These are phyloP conservation scores for Posidonia australis DNA, from an alignment of 106 monocot genomes.

Conservation along the genomic window DNA sequence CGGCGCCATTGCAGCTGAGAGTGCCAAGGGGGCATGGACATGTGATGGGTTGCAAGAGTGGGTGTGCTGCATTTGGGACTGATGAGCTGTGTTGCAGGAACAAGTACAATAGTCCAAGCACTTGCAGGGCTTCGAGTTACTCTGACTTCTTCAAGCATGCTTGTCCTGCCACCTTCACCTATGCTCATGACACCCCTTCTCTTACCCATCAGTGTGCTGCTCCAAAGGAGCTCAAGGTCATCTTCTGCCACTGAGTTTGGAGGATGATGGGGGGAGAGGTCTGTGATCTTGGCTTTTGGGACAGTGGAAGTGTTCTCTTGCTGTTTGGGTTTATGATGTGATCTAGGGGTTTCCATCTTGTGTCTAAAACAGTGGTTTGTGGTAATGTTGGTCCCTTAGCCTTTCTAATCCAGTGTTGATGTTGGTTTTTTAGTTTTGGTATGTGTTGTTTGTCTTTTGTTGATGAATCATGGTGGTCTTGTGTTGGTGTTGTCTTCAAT, in stretches of 20 bases:
- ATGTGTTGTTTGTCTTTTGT: too few relatives aligned
- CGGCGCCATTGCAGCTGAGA: slow-evolving; percentile 44
- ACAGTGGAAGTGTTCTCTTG: too few relatives aligned
- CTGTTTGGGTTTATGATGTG: too few relatives aligned
- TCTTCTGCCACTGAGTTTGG: slow-evolving; percentile 93
- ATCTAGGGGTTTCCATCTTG: too few relatives aligned
- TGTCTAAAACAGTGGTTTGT: too few relatives aligned
- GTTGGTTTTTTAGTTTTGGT: too few relatives aligned
- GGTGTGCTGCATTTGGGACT: slow-evolving; percentile 59
- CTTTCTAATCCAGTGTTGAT: too few relatives aligned
- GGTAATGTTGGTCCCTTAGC: too few relatives aligned
- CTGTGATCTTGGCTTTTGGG: too few relatives aligned
- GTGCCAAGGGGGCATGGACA: slow-evolving; percentile 9
- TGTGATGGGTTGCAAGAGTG: slow-evolving; percentile 84
- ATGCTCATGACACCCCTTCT: slow-evolving; percentile 78
- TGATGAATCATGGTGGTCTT: too few relatives aligned
- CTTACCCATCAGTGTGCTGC: slow-evolving; percentile 58
- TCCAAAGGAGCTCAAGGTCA: slow-evolving; percentile 87
- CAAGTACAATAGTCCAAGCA: slow-evolving; percentile 2
- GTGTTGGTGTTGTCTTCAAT: too few relatives aligned
- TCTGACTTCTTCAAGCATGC: slow-evolving; percentile 25
- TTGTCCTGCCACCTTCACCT: slow-evolving; percentile 80
- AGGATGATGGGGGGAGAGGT: too few relatives aligned
- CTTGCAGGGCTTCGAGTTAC: slow-evolving; percentile 8
- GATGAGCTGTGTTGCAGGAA: slow-evolving; percentile 81